Conservation (phyloP, 352 stramenopile species). For the Globisporangium solare region DNA sequence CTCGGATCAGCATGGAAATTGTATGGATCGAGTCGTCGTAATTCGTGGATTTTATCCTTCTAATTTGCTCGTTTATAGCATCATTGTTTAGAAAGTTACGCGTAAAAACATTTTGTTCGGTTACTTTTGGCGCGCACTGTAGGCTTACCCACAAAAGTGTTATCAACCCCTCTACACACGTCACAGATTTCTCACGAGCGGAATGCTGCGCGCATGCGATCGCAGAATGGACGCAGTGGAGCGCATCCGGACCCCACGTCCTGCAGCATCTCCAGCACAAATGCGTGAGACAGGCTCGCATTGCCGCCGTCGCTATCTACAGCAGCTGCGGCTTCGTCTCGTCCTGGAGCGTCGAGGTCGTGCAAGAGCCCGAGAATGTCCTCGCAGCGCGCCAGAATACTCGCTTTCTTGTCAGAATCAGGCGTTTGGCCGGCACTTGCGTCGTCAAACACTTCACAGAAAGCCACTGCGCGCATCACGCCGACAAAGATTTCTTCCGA, state of each 20-base stretch:
- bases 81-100: too few species aligned
- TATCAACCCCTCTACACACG: not conserved
- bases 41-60: too few species aligned
- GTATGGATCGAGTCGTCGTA: too few species aligned
- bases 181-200: not conserved
- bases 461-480: conserved; percentile 60
- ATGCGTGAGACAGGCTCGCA: not conserved
- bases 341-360: conserved; percentile 14
- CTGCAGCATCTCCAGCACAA: conserved; percentile 7
- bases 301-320: not conserved
- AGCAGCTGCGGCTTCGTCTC: not conserved
- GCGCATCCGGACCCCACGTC: conserved; percentile 4
- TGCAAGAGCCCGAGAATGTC: conserved; percentile 33
- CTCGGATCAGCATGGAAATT: too few species aligned
- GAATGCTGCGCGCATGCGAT: conserved; percentile 1
- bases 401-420: conserved; percentile 18
- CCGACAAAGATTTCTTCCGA: conserved; percentile 61
- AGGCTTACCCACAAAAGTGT: not conserved
- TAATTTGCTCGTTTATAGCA: too few species aligned
- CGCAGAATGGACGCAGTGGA: conserved; percentile 7
- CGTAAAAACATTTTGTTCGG: too few species aligned
- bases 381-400: conserved; percentile 30
- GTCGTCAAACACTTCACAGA: conserved; percentile 56
- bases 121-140: too few species aligned
- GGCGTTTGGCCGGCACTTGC: conserved; percentile 24